Base-by-base conservation (phyloP, 2,329 filamentous ascomycete species). In the Akanthomyces dipterigenus region DNA sequence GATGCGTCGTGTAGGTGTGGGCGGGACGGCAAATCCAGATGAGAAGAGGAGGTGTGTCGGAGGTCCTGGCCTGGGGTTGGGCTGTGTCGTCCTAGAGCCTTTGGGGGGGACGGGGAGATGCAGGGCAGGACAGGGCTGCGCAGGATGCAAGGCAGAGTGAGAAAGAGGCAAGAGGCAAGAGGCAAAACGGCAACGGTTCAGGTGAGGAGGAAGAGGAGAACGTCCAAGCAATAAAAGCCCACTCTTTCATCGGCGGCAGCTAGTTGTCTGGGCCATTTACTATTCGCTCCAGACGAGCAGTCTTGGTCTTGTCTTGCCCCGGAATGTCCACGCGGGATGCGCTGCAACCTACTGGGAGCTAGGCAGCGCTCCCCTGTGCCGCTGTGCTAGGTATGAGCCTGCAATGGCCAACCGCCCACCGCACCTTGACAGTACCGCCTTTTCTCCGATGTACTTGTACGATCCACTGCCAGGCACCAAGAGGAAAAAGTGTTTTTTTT, bases 1-100 rank as follows among this genome's bases (percentile, higher is more conserved):
- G 46, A 16, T 51, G 38, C 38, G 56, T 60, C 56, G 12, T 43
- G 48, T 42, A 49, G 46, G 46, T 49, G 55, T 60, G 56, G 56
- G 48, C 48, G 24, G 48, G 26, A n/a, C 43, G 51, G 56, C 56
- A 58, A 60, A 50, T 58, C 45, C 53, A 50, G 45, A 46, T 14
- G 48, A 34, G 48, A 38, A 51, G 38, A 36, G 9, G 56, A 43
- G 9, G 28, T 26, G 38, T 42, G 51, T 38, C 9, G 12, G 49
- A 34, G 49, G 34, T 22, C n/a, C 28, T 38, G 31, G n/a, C 55
- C 31, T 26, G 43, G 20, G 43, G 45, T 31, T 43, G 40, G 38
- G 28, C 24, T 26, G 36, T 34, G 31, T 34, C 31, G 31, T 34
- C 31, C 31, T 34, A 34, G 31, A 34, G 46, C 9, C 16, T 49